Conservation (phyloP, 257 asterid genomes). For the Prunella vulgaris region DNA sequence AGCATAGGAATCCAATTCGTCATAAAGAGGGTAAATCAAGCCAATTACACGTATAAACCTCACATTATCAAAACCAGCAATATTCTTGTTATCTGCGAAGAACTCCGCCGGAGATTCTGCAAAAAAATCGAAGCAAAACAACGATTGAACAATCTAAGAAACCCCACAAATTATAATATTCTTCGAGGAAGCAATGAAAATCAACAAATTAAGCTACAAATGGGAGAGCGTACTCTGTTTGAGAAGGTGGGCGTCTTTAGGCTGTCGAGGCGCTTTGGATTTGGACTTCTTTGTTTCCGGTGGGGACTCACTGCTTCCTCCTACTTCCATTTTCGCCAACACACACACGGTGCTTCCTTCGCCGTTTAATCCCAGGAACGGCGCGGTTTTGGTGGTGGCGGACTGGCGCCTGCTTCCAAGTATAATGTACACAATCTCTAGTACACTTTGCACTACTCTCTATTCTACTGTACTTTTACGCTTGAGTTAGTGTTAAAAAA, state of each 20-base stretch:
- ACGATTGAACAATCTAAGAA: background rate
- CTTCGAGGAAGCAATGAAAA: background rate
- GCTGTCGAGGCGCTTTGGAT: slow-evolving; percentile 57
- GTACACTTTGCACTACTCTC: no score
- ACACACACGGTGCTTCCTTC: slow-evolving; percentile 6
- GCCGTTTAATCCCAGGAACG: background rate
- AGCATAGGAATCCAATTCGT: background rate
- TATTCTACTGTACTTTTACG: no score
- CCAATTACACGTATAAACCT: slow-evolving; percentile 20
- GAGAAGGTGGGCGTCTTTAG: slow-evolving; percentile 59
- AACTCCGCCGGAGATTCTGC: slow-evolving; percentile 96
- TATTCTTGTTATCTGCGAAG: slow-evolving; percentile 91
- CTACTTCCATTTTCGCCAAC: slow-evolving; percentile 41
- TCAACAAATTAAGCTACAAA: background rate
- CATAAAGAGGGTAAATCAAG: background rate
- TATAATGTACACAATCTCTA: no score
- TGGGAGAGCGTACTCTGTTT: slow-evolving; percentile 53
- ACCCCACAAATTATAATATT: background rate
- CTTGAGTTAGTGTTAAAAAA: no score
- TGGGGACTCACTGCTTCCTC: slow-evolving; percentile 53
- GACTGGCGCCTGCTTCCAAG: slow-evolving; percentile 1
- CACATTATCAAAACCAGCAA: slow-evolving; percentile 94
- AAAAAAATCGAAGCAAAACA: no score
- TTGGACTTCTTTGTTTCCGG: slow-evolving; percentile 33
- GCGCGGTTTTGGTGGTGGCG: background rate